Conservation (phyloP, 2,329 filamentous ascomycete genomes). For the Colletotrichum scovillei region DNA sequence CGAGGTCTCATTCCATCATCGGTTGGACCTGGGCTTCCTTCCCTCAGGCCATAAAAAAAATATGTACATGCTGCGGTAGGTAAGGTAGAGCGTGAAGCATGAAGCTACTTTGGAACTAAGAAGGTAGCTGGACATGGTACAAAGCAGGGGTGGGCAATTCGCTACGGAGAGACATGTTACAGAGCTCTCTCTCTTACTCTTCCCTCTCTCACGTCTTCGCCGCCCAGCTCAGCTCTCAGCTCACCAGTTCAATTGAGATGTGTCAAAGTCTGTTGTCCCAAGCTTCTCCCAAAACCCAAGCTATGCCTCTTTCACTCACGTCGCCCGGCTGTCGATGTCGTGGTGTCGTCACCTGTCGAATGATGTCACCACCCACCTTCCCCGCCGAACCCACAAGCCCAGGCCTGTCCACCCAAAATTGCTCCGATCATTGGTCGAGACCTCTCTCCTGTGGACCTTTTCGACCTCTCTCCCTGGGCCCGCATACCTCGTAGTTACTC, state of each 20-base stretch:
- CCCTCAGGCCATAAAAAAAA: background rate
- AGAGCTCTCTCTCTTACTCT: background rate
- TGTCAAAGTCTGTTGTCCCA: background rate
- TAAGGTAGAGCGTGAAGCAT: background rate
- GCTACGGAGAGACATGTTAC: constrained; percentile 3
- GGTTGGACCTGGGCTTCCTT: constrained; percentile 3
- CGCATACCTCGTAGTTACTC: constrained; percentile 7
- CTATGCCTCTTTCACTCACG: constrained; percentile 15
- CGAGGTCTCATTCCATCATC: constrained; percentile 35
- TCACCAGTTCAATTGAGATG: background rate
- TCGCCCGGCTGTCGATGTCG: constrained; percentile 7
- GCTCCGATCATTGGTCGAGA: constrained; percentile 27
- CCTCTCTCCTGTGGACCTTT: constrained; percentile 1
- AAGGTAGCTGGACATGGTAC: background rate
- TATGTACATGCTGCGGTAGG: too few species aligned
- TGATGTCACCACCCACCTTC: constrained; percentile 54
- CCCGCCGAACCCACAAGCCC: constrained; percentile 29
- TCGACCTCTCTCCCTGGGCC: constrained; percentile 6
- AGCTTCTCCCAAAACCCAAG: background rate
- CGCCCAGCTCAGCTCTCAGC: background rate
- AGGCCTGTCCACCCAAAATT: background rate
- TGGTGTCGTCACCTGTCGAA: constrained; percentile 49
- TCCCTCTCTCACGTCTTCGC: background rate
- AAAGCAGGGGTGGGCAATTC: background rate
- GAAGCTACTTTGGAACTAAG: background rate